phyloP scores from a whole-genome alignment of 305 asterid genomes.

The Nicotiana rustica region DNA sequence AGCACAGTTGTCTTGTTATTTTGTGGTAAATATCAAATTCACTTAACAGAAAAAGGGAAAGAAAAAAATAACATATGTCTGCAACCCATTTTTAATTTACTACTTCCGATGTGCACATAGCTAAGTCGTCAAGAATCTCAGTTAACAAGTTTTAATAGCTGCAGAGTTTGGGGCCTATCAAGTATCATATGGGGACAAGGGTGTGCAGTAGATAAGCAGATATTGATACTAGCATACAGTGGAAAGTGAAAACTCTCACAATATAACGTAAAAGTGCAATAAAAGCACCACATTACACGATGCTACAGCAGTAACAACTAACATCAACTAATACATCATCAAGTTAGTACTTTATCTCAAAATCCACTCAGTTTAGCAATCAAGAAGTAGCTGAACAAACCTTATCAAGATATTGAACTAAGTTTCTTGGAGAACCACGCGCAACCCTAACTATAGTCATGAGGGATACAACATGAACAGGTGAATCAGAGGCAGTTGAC shows the following conservation, averaged over 20 bases:
- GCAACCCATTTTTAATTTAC: conserved; percentile 3
- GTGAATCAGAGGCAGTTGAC: conserved; percentile 99
- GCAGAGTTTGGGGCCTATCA: not conserved
- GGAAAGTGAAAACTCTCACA: not conserved
- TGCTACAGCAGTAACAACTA: conserved; percentile 27
- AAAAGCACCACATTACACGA: not conserved
- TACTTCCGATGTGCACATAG: not conserved
- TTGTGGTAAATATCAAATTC: not conserved
- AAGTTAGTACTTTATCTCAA: conserved; percentile 21
- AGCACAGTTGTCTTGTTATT: conserved; percentile 20
- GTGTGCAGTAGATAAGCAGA: conserved; percentile 19
- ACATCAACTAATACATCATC: conserved; percentile 24
- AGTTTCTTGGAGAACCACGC: conserved; percentile 92
- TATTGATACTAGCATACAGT: not conserved
- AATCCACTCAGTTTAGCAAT: conserved; percentile 23
- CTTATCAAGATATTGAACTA: conserved; percentile 90
- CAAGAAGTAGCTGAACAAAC: conserved; percentile 63
- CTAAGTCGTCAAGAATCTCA: not conserved
- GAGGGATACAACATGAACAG: conserved; percentile 89
- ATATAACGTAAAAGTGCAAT: not conserved
- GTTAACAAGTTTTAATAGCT: not conserved
- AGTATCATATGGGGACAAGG: conserved; percentile 8
- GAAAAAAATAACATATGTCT: not conserved
- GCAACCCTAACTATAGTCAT: conserved; percentile 84
- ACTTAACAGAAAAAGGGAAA: conserved; percentile 21